Evolutionary conservation across 2,329 filamentous ascomycete species (phyloP).

Genomic region (Diaporthe longicolla): DNA sequence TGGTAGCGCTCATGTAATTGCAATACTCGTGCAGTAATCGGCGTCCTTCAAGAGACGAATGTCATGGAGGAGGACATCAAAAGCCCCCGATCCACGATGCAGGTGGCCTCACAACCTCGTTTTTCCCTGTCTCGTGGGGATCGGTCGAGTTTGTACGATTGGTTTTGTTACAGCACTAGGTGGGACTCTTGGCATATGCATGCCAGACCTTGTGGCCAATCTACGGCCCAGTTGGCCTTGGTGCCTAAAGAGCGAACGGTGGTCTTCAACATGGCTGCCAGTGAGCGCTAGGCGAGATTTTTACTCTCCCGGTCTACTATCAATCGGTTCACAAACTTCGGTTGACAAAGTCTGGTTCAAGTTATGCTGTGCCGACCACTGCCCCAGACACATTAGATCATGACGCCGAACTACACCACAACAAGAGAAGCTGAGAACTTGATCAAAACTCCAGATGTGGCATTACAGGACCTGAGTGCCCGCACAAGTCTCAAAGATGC

Average conservation of each 20-base stretch:
- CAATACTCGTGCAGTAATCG: no score
- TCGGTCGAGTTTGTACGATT: neutral
- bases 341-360: neutral
- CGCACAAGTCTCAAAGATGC: neutral
- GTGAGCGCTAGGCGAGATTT: neutral
- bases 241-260: neutral
- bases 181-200: neutral
- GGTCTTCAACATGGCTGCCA: neutral
- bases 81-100: no score
- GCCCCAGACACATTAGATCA: neutral
- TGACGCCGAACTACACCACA: neutral
- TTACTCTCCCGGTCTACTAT: neutral
- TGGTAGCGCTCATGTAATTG: no score
- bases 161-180: neutral
- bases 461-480: neutral
- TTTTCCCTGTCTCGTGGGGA: no score
- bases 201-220: neutral
- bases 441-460: neutral
- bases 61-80: no score
- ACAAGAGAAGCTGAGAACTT: neutral
- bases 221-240: neutral
- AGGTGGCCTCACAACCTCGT: no score
- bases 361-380: neutral
- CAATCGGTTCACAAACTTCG: neutral
- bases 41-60: no score